Evolutionary conservation across 2,329 filamentous ascomycete genomes (phyloP).

Genomic region (Claviceps purpurea): DNA sequence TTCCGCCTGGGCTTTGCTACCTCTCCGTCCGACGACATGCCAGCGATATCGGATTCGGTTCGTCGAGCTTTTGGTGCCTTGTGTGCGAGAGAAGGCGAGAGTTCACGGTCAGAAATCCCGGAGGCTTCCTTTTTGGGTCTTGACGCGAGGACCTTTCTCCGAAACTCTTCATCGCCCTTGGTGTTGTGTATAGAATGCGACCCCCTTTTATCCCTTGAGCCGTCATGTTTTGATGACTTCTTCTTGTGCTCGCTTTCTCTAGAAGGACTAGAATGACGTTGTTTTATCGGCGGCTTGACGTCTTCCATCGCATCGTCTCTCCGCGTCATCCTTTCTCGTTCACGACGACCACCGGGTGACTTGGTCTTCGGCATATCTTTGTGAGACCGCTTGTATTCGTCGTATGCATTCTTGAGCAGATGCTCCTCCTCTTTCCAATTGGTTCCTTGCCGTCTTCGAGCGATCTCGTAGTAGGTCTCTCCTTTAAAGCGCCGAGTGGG

Average conservation of each 20-base stretch:
- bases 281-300: constrained; percentile 25
- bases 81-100: constrained; percentile 31
- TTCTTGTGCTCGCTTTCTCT: constrained; percentile 32
- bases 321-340: constrained; percentile 26
- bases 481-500: constrained; percentile 66
- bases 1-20: constrained; percentile 47
- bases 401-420: constrained; percentile 62
- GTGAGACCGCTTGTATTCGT: constrained; percentile 44
- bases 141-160: constrained; percentile 35
- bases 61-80: constrained; percentile 40
- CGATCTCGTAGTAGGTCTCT: constrained; percentile 77
- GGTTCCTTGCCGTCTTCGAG: constrained; percentile 67
- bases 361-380: constrained; percentile 35
- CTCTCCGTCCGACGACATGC: constrained; percentile 43
- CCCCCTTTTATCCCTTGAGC: constrained; percentile 36
- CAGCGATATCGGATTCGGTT: constrained; percentile 38
- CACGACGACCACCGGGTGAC: constrained; percentile 31
- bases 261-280: constrained; percentile 34
- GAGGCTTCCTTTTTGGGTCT: constrained; percentile 43
- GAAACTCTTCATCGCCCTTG: constrained; percentile 33
- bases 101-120: constrained; percentile 38
- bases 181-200: constrained; percentile 27
- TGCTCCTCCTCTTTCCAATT: constrained; percentile 84
- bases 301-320: constrained; percentile 34
- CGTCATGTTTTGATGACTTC: constrained; percentile 27